phyloP scores from a whole-genome alignment of 2,329 filamentous ascomycete genomes.

The Herpotrichia juniperi region DNA sequence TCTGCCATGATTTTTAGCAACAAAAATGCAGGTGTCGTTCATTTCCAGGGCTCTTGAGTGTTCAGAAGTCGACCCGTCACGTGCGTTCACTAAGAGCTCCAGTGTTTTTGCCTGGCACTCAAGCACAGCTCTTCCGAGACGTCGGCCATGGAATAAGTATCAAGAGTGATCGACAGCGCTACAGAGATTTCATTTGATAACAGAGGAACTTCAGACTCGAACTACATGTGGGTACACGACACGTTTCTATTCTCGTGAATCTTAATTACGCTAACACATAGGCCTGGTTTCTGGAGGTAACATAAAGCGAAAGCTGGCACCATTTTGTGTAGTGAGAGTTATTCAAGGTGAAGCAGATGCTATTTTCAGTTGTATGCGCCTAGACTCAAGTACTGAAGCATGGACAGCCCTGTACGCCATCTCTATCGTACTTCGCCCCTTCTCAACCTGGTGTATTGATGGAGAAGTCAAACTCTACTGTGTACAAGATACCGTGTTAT shows the following conservation, averaged over 20 bases:
- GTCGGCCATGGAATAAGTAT: slow-evolving; percentile 8
- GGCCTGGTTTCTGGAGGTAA: too few relatives aligned
- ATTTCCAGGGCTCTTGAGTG: not conserved
- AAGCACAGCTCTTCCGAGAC: slow-evolving; percentile 34
- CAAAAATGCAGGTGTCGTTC: not conserved
- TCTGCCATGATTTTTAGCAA: not conserved
- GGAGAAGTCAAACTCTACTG: too few relatives aligned
- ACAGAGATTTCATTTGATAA: slow-evolving; percentile 11
- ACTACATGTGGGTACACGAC: slow-evolving; percentile 16
- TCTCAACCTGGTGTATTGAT: too few relatives aligned
- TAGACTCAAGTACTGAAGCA: too few relatives aligned
- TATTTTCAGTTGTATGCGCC: too few relatives aligned
- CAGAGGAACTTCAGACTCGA: not conserved
- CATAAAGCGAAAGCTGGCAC: too few relatives aligned
- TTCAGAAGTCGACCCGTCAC: not conserved
- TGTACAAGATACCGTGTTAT: too few relatives aligned
- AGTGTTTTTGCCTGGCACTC: slow-evolving; percentile 25
- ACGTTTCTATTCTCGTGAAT: slow-evolving; percentile 24
- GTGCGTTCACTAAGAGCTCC: slow-evolving; percentile 25
- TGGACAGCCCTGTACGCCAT: too few relatives aligned
- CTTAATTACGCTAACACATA: too few relatives aligned
- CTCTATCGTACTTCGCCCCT: too few relatives aligned
- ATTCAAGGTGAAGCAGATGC: too few relatives aligned
- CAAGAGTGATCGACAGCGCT: slow-evolving; percentile 11
- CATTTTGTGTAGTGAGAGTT: too few relatives aligned